Conservation (phyloP, 2,329 filamentous ascomycete species). For the Claviceps pazoutovae region DNA sequence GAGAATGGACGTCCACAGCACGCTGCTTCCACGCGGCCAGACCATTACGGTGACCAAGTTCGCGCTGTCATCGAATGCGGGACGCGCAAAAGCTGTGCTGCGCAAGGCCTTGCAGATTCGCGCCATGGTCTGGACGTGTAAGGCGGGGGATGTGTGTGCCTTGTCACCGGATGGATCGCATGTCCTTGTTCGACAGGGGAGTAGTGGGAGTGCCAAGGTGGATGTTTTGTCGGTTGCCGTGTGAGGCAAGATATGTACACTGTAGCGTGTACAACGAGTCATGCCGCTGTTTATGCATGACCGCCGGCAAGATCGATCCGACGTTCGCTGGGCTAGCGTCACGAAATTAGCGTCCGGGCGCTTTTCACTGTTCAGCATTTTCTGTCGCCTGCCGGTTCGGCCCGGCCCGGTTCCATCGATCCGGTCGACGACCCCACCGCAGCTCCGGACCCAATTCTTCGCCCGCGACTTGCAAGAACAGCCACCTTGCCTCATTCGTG, state of each 20-base stretch:
- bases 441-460: too few relatives aligned
- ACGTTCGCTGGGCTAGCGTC: too few relatives aligned
- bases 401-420: too few relatives aligned
- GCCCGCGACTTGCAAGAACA: too few relatives aligned
- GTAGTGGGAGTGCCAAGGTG: not conserved
- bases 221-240: constrained; percentile 2
- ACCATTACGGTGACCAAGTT: constrained; percentile 3
- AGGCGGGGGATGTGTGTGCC: constrained; percentile 1
- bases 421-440: too few relatives aligned
- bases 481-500: too few relatives aligned
- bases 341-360: too few relatives aligned
- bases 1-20: constrained; percentile 1
- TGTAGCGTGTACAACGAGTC: too few relatives aligned
- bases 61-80: constrained; percentile 3
- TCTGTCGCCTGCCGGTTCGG: too few relatives aligned
- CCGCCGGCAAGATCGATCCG: too few relatives aligned
- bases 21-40: constrained; percentile 1
- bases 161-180: constrained; percentile 3
- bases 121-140: not conserved
- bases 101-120: constrained; percentile 3
- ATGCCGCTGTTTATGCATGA: too few relatives aligned
- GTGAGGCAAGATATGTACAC: not conserved
- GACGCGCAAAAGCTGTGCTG: constrained; percentile 2
- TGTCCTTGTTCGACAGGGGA: constrained; percentile 2
- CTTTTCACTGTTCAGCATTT: too few relatives aligned